Evolutionary conservation across 73 alveolate species (phyloP).

Genomic region (Paramecium caudatum): DNA sequence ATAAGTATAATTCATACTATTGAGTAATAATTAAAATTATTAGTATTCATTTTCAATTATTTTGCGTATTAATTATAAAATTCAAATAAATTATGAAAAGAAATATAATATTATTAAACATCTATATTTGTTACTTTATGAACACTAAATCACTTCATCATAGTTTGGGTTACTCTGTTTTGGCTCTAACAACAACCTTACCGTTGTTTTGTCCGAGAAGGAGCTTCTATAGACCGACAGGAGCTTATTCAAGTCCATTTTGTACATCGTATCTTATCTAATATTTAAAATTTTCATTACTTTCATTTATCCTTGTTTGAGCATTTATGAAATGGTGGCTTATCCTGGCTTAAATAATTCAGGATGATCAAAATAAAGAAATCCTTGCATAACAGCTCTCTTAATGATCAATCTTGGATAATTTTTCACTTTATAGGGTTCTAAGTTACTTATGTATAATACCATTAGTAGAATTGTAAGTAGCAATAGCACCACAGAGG

Average conservation of each 20-base stretch:
- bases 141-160: slow-evolving; percentile 39
- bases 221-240: slow-evolving; percentile 77
- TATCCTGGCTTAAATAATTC: slow-evolving; percentile 66
- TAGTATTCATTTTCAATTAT: too few species aligned
- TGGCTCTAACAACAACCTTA: slow-evolving; percentile 78
- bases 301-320: slow-evolving; percentile 77
- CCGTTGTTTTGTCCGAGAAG: slow-evolving; percentile 83
- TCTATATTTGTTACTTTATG: slow-evolving; percentile 19
- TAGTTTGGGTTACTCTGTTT: slow-evolving; percentile 38
- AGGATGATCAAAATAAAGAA: slow-evolving; percentile 81
- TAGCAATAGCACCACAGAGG: slow-evolving; percentile 79
- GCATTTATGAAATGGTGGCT: slow-evolving; percentile 71
- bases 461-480: slow-evolving; percentile 76
- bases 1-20: too few species aligned
- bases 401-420: slow-evolving; percentile 82
- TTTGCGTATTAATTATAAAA: too few species aligned
- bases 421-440: slow-evolving; percentile 77
- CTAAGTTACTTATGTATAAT: slow-evolving; percentile 65
- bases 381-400: slow-evolving; percentile 82
- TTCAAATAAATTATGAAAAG: too few species aligned
- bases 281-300: not conserved
- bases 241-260: slow-evolving; percentile 81
- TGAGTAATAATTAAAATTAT: too few species aligned
- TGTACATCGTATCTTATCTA: slow-evolving; percentile 82
- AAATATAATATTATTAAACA: slow-evolving; percentile 28